Evolutionary conservation across 2,329 filamentous ascomycete species (phyloP), one percentile per base, ranked within the genome.

Genomic region (Aspergillus persii): DNA sequence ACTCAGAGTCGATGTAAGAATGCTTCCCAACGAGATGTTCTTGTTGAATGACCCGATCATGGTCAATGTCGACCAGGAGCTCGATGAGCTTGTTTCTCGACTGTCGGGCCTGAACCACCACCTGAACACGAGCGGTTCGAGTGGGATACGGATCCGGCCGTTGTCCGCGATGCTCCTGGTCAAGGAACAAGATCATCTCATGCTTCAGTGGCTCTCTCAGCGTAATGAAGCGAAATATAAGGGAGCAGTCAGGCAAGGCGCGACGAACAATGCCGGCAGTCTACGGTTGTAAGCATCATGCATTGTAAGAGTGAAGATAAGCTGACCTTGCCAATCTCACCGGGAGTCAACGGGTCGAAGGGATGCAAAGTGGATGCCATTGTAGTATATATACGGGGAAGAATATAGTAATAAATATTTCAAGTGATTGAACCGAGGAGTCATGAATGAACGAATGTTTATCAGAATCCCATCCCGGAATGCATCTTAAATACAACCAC

Each of bases 161-260:
- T 18, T 68, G 56, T 0, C 69, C 71, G 3, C 68, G 68, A 58
- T 80, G 77, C 52, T 83, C 78, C 55, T 50, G 68, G 4, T 81
- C 77, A 0, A 85, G 72, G 56, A 77, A 85, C 0, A 56, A 57
- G 4, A 80, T 61, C 74, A 84, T 76, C 15, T 76, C 70, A n/a
- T 71, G 67, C 68, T 85, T 86, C 1, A 73, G 69, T 0, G 82
- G 83, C 60, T 85, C 83, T 12, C 69, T 68, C 8, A 85, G 74
- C 0, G 80, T 81, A 60, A 84, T 80, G 56, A 81, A 77, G 3
- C 81, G 77, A 63, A 84, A 85, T 57, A 77, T 75, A 7, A 72
- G 63, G 1, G 63, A 71, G 0, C 71, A 59, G 2, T 66, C 70
- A 2, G 71, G 68, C 4, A 79, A 72, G 2, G 71, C 60, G 44